These are phyloP conservation scores for Neostapfia colusana DNA, from an alignment of 176 grass and related monocot genomes.

Conservation along the genomic window DNA sequence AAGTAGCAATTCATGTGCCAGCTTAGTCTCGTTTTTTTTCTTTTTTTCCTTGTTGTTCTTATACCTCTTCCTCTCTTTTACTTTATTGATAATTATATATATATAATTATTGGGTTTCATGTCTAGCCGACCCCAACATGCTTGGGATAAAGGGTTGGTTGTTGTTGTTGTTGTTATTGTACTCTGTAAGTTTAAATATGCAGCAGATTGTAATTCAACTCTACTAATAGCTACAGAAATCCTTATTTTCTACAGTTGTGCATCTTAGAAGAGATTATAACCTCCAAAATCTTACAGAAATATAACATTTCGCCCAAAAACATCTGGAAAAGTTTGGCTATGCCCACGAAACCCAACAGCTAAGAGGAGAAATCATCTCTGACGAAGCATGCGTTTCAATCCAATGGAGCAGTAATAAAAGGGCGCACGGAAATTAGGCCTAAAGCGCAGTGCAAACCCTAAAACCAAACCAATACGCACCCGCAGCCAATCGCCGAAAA, in stretches of 20 bases:
- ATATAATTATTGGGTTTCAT: too few species aligned
- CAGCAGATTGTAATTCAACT: background rate
- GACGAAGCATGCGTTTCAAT: constrained; percentile 19
- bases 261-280: background rate
- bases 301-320: constrained; percentile 24
- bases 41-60: too few species aligned
- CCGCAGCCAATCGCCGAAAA: background rate
- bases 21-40: too few species aligned
- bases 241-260: background rate
- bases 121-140: too few species aligned
- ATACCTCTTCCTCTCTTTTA: too few species aligned
- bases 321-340: background rate
- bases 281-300: background rate
- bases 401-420: background rate
- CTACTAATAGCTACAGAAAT: background rate
- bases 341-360: constrained; percentile 13
- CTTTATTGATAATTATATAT: too few species aligned
- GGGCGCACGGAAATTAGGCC: background rate
- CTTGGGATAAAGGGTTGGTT: too few species aligned
- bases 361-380: background rate
- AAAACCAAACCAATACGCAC: constrained; percentile 26
- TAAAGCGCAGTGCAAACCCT: constrained; percentile 35
- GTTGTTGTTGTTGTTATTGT: background rate
- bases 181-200: background rate
- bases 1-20: too few species aligned